Evolutionary conservation across 805 yeast species (phyloP).

Genomic region (Huiozyma naganishii): DNA sequence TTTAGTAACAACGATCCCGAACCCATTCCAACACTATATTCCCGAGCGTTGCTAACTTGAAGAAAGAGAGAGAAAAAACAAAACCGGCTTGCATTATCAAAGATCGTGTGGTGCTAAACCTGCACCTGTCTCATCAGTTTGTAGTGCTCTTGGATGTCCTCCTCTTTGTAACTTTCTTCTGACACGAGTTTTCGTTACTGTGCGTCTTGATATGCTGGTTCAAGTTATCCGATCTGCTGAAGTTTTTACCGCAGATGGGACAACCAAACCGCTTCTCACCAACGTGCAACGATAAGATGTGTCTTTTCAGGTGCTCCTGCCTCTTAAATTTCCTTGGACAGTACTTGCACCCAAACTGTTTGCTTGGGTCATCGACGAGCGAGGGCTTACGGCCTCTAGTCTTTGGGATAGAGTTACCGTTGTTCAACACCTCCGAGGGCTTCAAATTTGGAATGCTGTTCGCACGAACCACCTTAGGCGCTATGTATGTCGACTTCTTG

Average conservation of each 20-base stretch:
- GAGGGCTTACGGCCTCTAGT: conserved; percentile 60
- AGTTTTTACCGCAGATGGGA: conserved; percentile 47
- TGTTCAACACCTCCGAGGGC: not conserved
- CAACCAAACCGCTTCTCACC: conserved; percentile 62
- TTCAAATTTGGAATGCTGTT: not conserved
- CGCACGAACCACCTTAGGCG: not conserved
- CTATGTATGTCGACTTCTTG: not conserved
- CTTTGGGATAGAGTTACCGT: conserved; percentile 11
- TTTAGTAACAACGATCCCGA: no score
- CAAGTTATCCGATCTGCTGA: conserved; percentile 55
- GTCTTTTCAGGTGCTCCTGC: conserved; percentile 69
- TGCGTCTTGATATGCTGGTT: conserved; percentile 58
- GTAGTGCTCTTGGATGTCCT: no score
- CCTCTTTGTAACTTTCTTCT: not conserved
- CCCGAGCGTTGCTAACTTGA: no score
- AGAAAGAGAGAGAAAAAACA: no score
- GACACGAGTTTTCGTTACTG: not conserved
- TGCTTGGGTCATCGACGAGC: conserved; percentile 43
- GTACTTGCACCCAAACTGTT: conserved; percentile 50
- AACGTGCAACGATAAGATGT: conserved; percentile 60
- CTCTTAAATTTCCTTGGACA: conserved; percentile 59
- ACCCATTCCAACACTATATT: no score
- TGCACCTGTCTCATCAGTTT: no score
- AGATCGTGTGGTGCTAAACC: no score
- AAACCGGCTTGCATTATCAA: no score